phyloP scores from a whole-genome alignment of 768 basidiomycete genomes.

The Lactifluus pinguis region DNA sequence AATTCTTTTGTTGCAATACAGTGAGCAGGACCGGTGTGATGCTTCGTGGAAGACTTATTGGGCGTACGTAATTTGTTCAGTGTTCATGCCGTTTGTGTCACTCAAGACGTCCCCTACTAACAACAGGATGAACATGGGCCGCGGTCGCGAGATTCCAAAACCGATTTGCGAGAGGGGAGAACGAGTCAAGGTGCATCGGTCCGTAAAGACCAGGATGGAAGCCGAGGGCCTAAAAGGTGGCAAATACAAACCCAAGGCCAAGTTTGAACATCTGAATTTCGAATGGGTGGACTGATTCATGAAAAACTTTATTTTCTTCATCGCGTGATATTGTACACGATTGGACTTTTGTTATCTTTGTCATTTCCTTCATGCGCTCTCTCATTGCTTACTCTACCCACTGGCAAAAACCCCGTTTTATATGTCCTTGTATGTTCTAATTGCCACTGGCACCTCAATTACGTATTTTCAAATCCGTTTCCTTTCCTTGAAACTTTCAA shows the following conservation, averaged over 20 bases:
- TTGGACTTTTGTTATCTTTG: no score
- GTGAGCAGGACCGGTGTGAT: background rate
- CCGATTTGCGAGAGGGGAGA: background rate
- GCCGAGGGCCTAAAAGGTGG: slow-evolving; percentile 21
- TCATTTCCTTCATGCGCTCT: no score
- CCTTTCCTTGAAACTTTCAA: no score
- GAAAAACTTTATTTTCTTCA: no score
- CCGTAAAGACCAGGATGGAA: slow-evolving; percentile 6
- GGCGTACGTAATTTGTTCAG: background rate
- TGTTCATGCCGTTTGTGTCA: background rate
- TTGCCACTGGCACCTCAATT: no score
- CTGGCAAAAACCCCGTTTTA: no score
- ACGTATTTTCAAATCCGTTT: no score
- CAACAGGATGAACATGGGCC: slow-evolving; percentile 3
- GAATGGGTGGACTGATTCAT: slow-evolving; percentile 21
- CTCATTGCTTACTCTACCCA: no score
- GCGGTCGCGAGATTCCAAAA: background rate
- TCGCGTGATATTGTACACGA: no score
- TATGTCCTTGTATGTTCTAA: no score
- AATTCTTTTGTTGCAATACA: slow-evolving; percentile 24
- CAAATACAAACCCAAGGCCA: slow-evolving; percentile 26
- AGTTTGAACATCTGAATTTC: slow-evolving; percentile 16
- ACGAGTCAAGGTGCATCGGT: slow-evolving; percentile 1
- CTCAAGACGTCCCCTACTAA: background rate
- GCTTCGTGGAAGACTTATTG: background rate